phyloP scores from a whole-genome alignment of 2,329 filamentous ascomycete species.

The Pseudogymnoascus sp. region DNA sequence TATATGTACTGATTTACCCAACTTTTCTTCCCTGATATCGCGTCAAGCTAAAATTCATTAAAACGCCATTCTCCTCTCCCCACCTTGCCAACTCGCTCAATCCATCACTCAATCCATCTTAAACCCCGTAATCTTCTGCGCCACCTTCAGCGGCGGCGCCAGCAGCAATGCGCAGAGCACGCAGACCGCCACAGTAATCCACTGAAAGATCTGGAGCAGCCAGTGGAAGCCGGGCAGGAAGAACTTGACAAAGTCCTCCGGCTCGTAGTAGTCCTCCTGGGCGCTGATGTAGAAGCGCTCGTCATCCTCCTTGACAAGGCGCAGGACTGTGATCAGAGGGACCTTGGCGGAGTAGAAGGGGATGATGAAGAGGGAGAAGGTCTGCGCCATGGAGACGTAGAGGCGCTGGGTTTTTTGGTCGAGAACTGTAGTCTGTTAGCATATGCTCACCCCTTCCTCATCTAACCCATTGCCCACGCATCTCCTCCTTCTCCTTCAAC shows the following conservation, averaged over 20 bases:
- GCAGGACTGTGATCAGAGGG: slow-evolving; percentile 58
- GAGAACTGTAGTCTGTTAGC: slow-evolving; percentile 43
- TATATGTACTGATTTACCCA: neutral
- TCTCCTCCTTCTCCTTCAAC: neutral
- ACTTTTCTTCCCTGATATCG: neutral
- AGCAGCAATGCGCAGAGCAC: slow-evolving; percentile 46
- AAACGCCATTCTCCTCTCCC: slow-evolving; percentile 1
- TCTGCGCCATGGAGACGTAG: slow-evolving; percentile 65
- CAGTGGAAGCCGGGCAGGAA: slow-evolving; percentile 48
- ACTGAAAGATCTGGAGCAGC: slow-evolving; percentile 54
- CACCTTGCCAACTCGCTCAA: too few relatives aligned
- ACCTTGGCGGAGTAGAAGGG: slow-evolving; percentile 66
- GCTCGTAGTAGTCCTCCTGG: slow-evolving; percentile 78
- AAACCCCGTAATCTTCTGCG: slow-evolving; percentile 30
- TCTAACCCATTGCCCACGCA: neutral
- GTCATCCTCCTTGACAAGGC: slow-evolving; percentile 39
- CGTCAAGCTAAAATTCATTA: neutral
- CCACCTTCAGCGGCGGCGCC: slow-evolving; percentile 42
- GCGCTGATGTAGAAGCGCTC: slow-evolving; percentile 60
- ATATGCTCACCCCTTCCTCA: neutral
- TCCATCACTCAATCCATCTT: neutral
- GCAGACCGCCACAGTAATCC: slow-evolving; percentile 57
- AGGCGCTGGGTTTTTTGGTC: slow-evolving; percentile 59
- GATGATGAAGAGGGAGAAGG: slow-evolving; percentile 69
- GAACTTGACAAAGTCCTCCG: slow-evolving; percentile 68